These are phyloP conservation scores for Breynia disticha DNA, from an alignment of 441 rosid genomes.

Conservation along the genomic window DNA sequence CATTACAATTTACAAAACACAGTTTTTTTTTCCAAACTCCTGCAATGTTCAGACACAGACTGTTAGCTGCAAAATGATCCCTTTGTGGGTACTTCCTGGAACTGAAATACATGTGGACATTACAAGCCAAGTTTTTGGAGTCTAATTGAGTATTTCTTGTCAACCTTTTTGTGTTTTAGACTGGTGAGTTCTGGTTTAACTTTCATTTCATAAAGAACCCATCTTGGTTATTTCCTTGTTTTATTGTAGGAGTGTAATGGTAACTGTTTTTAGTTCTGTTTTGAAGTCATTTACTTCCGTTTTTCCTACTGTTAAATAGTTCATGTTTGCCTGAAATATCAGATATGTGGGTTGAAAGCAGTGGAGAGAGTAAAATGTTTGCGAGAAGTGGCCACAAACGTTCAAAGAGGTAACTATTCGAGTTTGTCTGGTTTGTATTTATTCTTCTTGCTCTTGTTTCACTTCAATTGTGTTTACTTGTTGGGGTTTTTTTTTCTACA, in stretches of 20 bases:
- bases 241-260: slow-evolving; percentile 15
- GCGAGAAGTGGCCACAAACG: slow-evolving; percentile 55
- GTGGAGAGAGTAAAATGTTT: slow-evolving; percentile 37
- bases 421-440: slow-evolving; percentile 13
- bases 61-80: slow-evolving; percentile 25
- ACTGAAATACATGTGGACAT: slow-evolving; percentile 28
- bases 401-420: slow-evolving; percentile 52
- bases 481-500: slow-evolving; percentile 1
- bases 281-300: neutral
- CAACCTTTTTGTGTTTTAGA: slow-evolving; percentile 12
- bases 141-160: slow-evolving; percentile 22
- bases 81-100: slow-evolving; percentile 20
- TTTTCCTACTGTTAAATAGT: slow-evolving; percentile 3
- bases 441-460: slow-evolving; percentile 8
- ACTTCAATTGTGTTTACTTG: slow-evolving; percentile 12
- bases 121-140: slow-evolving; percentile 34
- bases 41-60: slow-evolving; percentile 21
- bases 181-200: slow-evolving; percentile 3
- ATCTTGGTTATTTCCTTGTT: slow-evolving; percentile 13
- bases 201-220: slow-evolving; percentile 11
- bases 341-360: slow-evolving; percentile 40
- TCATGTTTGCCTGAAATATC: slow-evolving; percentile 19
- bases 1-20: too few species aligned
- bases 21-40: slow-evolving; percentile 8
- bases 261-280: slow-evolving; percentile 14